Evolutionary conservation across 202 grass and related monocot genomes (phyloP), one percentile per base, ranked within the genome.

Genomic region (Zoysia matrella): DNA sequence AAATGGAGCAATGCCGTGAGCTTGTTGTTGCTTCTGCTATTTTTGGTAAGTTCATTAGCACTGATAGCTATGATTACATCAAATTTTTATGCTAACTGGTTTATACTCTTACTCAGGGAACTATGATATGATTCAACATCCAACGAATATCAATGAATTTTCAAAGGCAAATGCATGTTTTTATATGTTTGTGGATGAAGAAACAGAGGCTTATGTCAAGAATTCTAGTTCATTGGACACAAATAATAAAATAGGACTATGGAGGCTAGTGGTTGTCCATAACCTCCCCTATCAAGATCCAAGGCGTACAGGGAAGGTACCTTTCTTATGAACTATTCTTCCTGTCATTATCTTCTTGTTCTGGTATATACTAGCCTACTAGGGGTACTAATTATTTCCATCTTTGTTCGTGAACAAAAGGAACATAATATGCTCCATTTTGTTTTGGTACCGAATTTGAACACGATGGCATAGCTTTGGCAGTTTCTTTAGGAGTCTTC

Each of bases 141-240:
- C 96, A 11, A 94, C 75, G 62, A 95, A 99, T 74, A 83, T 93
- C 52, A 95, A 91, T 61, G 87, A 89, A 77, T 84, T 91, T 78
- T 83, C 96, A 60, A 95, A 99, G 74, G 78, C 69, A 66, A 89
- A 91, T 76, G 93, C 86, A 62, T 95, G 91, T 48, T 99, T 99
- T 80, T 99, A 95, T 80, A 99, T 99, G 93, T 99, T 99, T 86
- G 96, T 99, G 30, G 96, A 99, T 67, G 93, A 99, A 78, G 89
- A 95, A 90, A 99, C 96, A 81, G 85, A 92, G 47, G 79, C 73
- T 57, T 93, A 93, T 87, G 85, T 90, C 65, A 94, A 88, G 67
- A 99, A 95, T 78, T 88, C 89, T 75, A 99, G 85, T 80, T 80
- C 84, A 40, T 2, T 87, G 16, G 85, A 90, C 49, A 79, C 30